Conservation (phyloP, 2,329 filamentous ascomycete species). For the Neonectria faginata region DNA sequence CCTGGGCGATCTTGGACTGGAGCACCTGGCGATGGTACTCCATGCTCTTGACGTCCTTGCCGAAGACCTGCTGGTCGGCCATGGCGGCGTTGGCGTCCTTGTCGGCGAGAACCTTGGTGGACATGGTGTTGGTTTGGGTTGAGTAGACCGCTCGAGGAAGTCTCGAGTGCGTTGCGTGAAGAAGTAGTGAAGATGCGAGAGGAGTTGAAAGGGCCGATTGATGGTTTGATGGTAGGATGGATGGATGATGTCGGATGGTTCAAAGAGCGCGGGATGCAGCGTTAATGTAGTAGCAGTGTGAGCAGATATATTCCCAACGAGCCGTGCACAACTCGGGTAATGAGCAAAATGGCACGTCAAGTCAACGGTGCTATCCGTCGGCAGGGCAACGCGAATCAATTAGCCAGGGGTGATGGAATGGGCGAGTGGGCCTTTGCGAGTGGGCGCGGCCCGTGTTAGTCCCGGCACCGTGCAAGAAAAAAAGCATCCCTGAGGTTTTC, state of each 20-base stretch:
- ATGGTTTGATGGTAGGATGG: not conserved
- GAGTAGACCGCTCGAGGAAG: conserved; percentile 3
- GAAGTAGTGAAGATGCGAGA: not conserved
- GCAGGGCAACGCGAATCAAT: conserved; percentile 41
- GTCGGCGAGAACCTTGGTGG: conserved; percentile 69
- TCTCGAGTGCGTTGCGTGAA: too few relatives aligned
- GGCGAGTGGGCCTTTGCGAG: not conserved
- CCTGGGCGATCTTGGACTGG: conserved; percentile 74
- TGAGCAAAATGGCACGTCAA: conserved; percentile 21
- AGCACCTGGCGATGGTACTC: conserved; percentile 83
- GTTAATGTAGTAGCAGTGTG: conserved; percentile 8
- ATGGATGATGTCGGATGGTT: conserved; percentile 2
- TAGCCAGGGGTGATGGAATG: conserved; percentile 3
- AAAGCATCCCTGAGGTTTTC: conserved; percentile 15
- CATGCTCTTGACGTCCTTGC: conserved; percentile 72
- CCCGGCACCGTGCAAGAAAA: not conserved
- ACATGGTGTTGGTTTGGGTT: conserved; percentile 57
- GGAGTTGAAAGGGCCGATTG: not conserved
- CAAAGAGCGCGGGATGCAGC: conserved; percentile 5
- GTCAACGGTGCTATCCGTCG: conserved; percentile 42
- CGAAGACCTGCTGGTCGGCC: conserved; percentile 47
- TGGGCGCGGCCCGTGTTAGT: not conserved
- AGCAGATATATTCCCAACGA: conserved; percentile 6
- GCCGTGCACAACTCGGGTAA: conserved; percentile 21
- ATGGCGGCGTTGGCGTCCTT: conserved; percentile 74